Percentiles rank a stretch among this genome's conserved stretches.
Conservation (phyloP, 768 basidiomycete genomes). For the Plicaturopsis crispa region DNA sequence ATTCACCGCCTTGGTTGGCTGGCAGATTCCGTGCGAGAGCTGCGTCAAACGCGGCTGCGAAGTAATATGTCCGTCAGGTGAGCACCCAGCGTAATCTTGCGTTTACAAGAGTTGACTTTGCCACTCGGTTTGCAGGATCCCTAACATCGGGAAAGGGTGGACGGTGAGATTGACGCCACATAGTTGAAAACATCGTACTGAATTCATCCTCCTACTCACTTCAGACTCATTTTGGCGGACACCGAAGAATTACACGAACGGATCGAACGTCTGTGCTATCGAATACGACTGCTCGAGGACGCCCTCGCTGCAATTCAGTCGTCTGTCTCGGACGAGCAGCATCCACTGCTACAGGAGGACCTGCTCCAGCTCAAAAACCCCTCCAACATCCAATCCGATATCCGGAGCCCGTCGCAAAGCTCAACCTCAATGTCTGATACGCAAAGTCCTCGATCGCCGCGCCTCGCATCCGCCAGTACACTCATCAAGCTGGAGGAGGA, state of each 20-base stretch:
- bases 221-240: conserved; percentile 53
- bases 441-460: conserved; percentile 1
- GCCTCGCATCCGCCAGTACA: background rate
- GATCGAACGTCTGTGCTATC: conserved; percentile 44
- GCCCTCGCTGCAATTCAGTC: conserved; percentile 45
- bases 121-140: conserved; percentile 38
- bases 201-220: background rate
- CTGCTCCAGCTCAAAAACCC: conserved; percentile 20
- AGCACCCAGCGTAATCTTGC: conserved; percentile 5
- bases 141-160: conserved; percentile 56
- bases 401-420: conserved; percentile 6
- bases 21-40: conserved; percentile 70
- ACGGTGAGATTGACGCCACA: conserved; percentile 33
- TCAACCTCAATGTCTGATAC: background rate
- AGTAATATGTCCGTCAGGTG: conserved; percentile 73
- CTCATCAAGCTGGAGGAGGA: conserved; percentile 5
- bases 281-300: conserved; percentile 57
- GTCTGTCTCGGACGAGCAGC: conserved; percentile 38
- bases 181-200: background rate
- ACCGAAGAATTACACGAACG: conserved; percentile 66
- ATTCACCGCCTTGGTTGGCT: background rate
- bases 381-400: conserved; percentile 9
- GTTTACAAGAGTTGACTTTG: too few relatives aligned
- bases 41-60: conserved; percentile 71
- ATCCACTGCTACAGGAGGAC: conserved; percentile 35